A percentile compares a stretch with the other conserved stretches of the same genome.
phyloP scores from a whole-genome alignment of 1,284 basidiomycete genomes.

The Puccinia triticina region DNA sequence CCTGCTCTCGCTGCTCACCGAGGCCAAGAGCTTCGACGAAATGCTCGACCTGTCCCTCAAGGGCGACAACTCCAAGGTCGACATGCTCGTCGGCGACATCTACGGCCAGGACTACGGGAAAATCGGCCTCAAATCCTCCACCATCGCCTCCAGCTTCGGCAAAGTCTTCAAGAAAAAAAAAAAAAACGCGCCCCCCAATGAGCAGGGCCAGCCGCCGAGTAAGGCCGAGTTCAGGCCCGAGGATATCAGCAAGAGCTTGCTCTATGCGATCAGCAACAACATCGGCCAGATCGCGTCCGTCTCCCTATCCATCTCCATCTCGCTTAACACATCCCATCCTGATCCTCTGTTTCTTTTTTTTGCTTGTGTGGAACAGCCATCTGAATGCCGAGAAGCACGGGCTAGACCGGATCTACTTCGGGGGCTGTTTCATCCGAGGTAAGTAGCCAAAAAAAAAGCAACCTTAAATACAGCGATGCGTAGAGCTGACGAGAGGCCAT shows the following conservation, averaged over 20 bases:
- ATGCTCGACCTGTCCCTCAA: conserved; percentile 91
- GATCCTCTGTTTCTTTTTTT: background rate
- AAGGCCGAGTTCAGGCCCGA: conserved; percentile 80
- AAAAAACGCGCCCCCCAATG: conserved; percentile 52
- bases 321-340: background rate
- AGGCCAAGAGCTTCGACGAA: conserved; percentile 94
- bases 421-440: conserved; percentile 98
- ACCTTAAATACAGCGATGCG: too few relatives aligned
- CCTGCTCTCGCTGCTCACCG: conserved; percentile 86
- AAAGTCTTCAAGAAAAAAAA: conserved; percentile 87
- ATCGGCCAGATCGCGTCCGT: conserved; percentile 99
- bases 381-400: conserved; percentile 99
- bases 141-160: conserved; percentile 96
- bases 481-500: background rate
- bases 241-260: conserved; percentile 83
- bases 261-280: conserved; percentile 98
- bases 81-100: conserved; percentile 99
- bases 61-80: conserved; percentile 90
- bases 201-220: conserved; percentile 53
- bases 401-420: conserved; percentile 96
- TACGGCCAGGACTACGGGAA: conserved; percentile 93
- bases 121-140: conserved; percentile 93
- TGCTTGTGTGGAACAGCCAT: conserved; percentile 67
- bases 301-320: background rate
- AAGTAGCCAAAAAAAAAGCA: conserved; percentile 55